Evolutionary conservation across 2,329 filamentous ascomycete genomes (phyloP).

Genomic region (Bisporella sp.): DNA sequence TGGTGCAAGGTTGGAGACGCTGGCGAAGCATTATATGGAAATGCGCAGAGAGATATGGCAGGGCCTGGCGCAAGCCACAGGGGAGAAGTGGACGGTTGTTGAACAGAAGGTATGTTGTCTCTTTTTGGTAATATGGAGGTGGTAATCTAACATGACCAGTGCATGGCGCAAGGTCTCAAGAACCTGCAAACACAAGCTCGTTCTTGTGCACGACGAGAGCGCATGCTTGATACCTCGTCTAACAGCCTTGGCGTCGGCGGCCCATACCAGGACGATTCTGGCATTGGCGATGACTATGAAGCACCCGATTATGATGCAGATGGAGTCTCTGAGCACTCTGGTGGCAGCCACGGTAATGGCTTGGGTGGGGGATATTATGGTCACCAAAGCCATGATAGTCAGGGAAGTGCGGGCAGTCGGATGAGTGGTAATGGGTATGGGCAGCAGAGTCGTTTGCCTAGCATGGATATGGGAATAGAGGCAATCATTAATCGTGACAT

Average conservation of each 20-base stretch:
- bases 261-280: conserved; percentile 56
- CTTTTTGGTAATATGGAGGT: not conserved
- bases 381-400: conserved; percentile 3
- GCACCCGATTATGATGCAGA: conserved; percentile 20
- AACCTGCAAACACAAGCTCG: conserved; percentile 67
- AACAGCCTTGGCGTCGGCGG: conserved; percentile 7
- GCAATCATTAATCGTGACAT: conserved; percentile 47
- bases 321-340: conserved; percentile 9
- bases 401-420: not conserved
- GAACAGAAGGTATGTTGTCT: conserved; percentile 48
- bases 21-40: conserved; percentile 73
- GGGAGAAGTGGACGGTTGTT: conserved; percentile 76
- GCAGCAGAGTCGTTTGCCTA: conserved; percentile 39
- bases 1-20: conserved; percentile 61
- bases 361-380: conserved; percentile 1
- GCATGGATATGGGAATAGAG: conserved; percentile 55
- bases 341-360: not conserved
- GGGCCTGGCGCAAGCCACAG: conserved; percentile 60
- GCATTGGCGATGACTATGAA: conserved; percentile 58
- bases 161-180: conserved; percentile 78
- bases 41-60: conserved; percentile 79
- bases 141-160: conserved; percentile 40
- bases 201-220: conserved; percentile 58
- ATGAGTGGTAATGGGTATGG: conserved; percentile 1
- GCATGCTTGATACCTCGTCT: conserved; percentile 35